A percentile compares a stretch with the other conserved stretches of the same genome.
These are phyloP conservation scores for Chiua virens DNA, from an alignment of 768 basidiomycete species.

Conservation along the genomic window DNA sequence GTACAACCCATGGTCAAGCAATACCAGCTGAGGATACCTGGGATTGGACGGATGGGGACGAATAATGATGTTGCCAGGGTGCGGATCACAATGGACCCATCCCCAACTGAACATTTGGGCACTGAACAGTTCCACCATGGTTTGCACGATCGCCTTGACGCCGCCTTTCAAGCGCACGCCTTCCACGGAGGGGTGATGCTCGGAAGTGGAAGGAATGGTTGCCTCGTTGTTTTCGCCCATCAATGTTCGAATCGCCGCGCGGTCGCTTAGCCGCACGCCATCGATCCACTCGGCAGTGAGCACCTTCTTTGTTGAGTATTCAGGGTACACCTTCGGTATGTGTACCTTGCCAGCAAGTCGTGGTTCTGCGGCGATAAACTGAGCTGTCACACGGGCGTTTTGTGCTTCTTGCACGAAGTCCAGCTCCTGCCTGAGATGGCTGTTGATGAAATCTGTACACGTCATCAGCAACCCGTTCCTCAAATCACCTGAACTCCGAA, in stretches of 20 bases:
- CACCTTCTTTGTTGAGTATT: conserved; percentile 72
- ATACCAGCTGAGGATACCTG: conserved; percentile 59
- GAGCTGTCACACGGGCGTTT: conserved; percentile 71
- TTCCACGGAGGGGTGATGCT: conserved; percentile 10
- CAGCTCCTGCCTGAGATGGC: conserved; percentile 80
- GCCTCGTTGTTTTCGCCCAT: conserved; percentile 50
- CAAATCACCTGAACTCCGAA: no score
- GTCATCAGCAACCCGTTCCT: not conserved
- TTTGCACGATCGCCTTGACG: conserved; percentile 69
- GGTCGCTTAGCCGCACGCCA: conserved; percentile 70
- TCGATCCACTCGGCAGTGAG: conserved; percentile 88
- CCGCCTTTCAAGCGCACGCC: conserved; percentile 54
- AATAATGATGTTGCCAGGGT: conserved; percentile 78
- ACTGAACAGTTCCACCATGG: conserved; percentile 84
- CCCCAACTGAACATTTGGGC: conserved; percentile 93
- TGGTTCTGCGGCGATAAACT: conserved; percentile 69
- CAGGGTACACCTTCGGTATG: conserved; percentile 73
- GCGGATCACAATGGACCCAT: conserved; percentile 80
- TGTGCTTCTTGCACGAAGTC: conserved; percentile 79
- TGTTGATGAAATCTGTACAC: conserved; percentile 67
- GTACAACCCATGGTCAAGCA: conserved; percentile 93
- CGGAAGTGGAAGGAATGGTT: not conserved
- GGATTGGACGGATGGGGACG: conserved; percentile 41
- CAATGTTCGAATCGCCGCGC: conserved; percentile 51
- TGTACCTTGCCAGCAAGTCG: conserved; percentile 68